Conservation (phyloP, 176 grass and related monocot genomes). For the Aegilops tauschii region DNA sequence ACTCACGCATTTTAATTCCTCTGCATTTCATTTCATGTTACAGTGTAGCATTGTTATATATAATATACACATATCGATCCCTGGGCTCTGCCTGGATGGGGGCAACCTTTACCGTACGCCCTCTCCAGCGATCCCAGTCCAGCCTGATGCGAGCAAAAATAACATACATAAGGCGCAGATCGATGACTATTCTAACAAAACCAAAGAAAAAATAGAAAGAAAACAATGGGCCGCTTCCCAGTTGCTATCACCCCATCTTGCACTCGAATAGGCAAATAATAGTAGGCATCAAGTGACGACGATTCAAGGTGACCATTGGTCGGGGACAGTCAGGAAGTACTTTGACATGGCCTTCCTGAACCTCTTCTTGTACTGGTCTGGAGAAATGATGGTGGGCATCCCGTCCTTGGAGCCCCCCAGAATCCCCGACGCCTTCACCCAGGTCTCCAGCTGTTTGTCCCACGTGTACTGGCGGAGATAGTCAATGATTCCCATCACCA, state of each 20-base stretch:
- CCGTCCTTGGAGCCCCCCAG: slow-evolving; percentile 78
- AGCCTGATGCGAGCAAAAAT: slow-evolving; percentile 51
- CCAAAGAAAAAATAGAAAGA: background rate
- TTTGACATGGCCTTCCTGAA: slow-evolving; percentile 99
- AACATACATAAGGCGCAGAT: slow-evolving; percentile 56
- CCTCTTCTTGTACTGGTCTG: slow-evolving; percentile 86
- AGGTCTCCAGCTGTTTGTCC: slow-evolving; percentile 97
- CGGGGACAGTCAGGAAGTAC: slow-evolving; percentile 88
- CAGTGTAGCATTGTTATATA: slow-evolving; percentile 7
- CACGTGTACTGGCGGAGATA: slow-evolving; percentile 96
- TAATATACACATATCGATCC: slow-evolving; percentile 49
- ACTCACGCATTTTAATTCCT: slow-evolving; percentile 24
- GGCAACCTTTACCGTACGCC: background rate
- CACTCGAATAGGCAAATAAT: slow-evolving; percentile 19
- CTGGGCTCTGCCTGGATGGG: slow-evolving; percentile 23
- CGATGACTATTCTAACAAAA: slow-evolving; percentile 42
- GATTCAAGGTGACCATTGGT: slow-evolving; percentile 73
- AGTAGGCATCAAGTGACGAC: slow-evolving; percentile 5
- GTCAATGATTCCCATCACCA: slow-evolving; percentile 93
- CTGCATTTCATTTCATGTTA: slow-evolving; percentile 39
- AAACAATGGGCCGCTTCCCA: background rate
- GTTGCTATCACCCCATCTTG: slow-evolving; percentile 22
- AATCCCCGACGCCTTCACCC: slow-evolving; percentile 86
- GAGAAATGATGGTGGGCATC: slow-evolving; percentile 78
- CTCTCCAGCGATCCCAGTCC: slow-evolving; percentile 23